Percentiles rank a stretch among this genome's conserved stretches.
These are phyloP conservation scores for Xylaria venustula DNA, from an alignment of 495 filamentous ascomycete species.

Conservation along the genomic window DNA sequence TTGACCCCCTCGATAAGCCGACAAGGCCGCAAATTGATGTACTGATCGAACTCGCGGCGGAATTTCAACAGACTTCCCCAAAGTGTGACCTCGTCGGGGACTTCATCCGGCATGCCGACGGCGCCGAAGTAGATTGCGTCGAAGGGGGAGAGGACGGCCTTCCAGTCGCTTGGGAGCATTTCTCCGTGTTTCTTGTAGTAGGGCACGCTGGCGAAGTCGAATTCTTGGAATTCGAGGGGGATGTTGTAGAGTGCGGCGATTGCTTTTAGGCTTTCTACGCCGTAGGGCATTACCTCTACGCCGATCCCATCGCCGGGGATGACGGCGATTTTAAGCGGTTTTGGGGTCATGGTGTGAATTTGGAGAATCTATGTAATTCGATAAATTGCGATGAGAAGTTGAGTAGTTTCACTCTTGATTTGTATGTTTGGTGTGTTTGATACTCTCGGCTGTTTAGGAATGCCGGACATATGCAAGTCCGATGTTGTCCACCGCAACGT, in stretches of 20 bases:
- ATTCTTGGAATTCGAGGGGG: conserved; percentile 24
- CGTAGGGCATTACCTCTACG: conserved; percentile 31
- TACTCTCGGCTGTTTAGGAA: no score
- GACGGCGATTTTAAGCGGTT: conserved; percentile 28
- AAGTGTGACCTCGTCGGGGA: conserved; percentile 32
- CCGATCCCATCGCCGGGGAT: conserved; percentile 37
- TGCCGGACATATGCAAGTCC: no score
- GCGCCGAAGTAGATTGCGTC: conserved; percentile 37
- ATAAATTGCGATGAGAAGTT: not conserved
- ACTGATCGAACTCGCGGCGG: conserved; percentile 71
- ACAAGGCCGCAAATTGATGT: conserved; percentile 83
- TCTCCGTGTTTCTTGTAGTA: conserved; percentile 32
- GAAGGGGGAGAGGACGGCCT: conserved; percentile 22
- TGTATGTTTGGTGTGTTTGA: no score
- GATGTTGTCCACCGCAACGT: no score
- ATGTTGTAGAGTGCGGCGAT: conserved; percentile 25
- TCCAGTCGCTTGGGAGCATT: conserved; percentile 32
- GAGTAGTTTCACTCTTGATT: not conserved
- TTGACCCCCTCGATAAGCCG: conserved; percentile 38
- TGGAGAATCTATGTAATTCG: not conserved
- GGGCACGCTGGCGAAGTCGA: conserved; percentile 30
- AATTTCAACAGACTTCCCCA: conserved; percentile 67
- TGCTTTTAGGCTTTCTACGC: conserved; percentile 26
- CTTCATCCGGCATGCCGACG: conserved; percentile 30
- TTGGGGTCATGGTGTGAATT: not conserved